A percentile compares a stretch with the other conserved stretches of the same genome.
Evolutionary conservation across 495 filamentous ascomycete species (phyloP).

Genomic region (Penicillium goetzii): DNA sequence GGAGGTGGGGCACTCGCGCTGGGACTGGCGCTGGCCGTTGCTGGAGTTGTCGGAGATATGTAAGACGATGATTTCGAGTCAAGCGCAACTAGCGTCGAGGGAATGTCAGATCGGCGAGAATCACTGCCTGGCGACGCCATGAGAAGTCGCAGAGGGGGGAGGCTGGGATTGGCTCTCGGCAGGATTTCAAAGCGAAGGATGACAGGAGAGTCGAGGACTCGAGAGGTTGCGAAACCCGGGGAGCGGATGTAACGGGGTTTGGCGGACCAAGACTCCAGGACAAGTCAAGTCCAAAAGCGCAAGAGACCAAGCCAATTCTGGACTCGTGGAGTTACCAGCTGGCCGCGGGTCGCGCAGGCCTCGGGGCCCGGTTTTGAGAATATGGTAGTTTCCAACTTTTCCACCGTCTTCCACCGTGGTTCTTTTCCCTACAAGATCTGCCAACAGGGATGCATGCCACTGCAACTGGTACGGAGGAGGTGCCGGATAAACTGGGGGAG

Average conservation of each 20-base stretch:
- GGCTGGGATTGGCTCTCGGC: conserved; percentile 12
- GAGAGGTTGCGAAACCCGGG: conserved; percentile 16
- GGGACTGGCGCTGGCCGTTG: conserved; percentile 6
- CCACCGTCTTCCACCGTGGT: conserved; percentile 26
- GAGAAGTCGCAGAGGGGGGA: conserved; percentile 6
- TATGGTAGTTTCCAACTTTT: conserved; percentile 6
- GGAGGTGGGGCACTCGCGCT: conserved; percentile 28
- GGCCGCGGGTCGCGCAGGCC: conserved; percentile 16
- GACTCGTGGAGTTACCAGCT: background rate
- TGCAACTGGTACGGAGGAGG: background rate
- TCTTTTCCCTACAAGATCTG: conserved; percentile 5
- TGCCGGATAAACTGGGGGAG: conserved; percentile 14
- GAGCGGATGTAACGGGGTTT: conserved; percentile 44
- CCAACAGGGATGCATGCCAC: conserved; percentile 10
- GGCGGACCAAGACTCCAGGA: conserved; percentile 20
- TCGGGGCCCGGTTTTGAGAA: conserved; percentile 10
- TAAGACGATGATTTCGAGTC: conserved; percentile 14
- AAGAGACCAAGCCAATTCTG: conserved; percentile 1
- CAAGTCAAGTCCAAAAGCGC: conserved; percentile 4
- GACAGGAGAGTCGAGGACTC: background rate
- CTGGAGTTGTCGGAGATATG: conserved; percentile 17
- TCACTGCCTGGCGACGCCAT: conserved; percentile 34
- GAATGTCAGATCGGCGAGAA: conserved; percentile 26
- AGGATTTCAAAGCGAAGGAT: conserved; percentile 20
- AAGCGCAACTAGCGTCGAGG: conserved; percentile 16